These are phyloP conservation scores for Kodamaea arcana DNA, from an alignment of 1,139 yeast species.

Conservation along the genomic window DNA sequence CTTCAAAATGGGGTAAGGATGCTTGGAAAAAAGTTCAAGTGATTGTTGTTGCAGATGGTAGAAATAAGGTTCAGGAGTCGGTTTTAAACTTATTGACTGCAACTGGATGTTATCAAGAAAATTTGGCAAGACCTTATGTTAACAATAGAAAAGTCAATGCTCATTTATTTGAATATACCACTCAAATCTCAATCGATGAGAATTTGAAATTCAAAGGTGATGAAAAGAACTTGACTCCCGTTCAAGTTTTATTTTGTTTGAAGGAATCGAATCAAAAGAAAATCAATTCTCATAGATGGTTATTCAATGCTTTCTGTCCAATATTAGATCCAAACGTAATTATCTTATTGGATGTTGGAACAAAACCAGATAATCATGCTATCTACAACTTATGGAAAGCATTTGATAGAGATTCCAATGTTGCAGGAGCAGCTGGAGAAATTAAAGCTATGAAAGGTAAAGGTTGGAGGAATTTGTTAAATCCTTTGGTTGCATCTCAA, in stretches of 20 bases:
- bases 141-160: conserved; percentile 88
- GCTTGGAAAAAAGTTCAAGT: conserved; percentile 96
- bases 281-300: conserved; percentile 93
- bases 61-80: conserved; percentile 78
- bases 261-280: conserved; percentile 87
- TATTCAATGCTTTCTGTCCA: conserved; percentile 90
- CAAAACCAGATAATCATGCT: conserved; percentile 80
- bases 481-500: conserved; percentile 94
- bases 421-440: conserved; percentile 98
- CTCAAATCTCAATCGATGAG: conserved; percentile 82
- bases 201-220: conserved; percentile 74
- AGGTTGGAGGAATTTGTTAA: conserved; percentile 71
- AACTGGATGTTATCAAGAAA: conserved; percentile 94
- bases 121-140: conserved; percentile 89
- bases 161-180: conserved; percentile 89
- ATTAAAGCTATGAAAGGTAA: conserved; percentile 91
- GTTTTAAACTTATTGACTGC: conserved; percentile 85
- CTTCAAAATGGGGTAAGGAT: conserved; percentile 89
- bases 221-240: conserved; percentile 86
- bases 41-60: conserved; percentile 86
- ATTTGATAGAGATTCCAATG: conserved; percentile 90
- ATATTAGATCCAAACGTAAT: conserved; percentile 84
- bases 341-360: conserved; percentile 85
- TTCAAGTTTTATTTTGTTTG: conserved; percentile 83
- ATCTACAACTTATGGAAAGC: conserved; percentile 95